Base-by-base conservation (phyloP, 495 filamentous ascomycete genomes). In the Diplogelasinospora grovesii region DNA sequence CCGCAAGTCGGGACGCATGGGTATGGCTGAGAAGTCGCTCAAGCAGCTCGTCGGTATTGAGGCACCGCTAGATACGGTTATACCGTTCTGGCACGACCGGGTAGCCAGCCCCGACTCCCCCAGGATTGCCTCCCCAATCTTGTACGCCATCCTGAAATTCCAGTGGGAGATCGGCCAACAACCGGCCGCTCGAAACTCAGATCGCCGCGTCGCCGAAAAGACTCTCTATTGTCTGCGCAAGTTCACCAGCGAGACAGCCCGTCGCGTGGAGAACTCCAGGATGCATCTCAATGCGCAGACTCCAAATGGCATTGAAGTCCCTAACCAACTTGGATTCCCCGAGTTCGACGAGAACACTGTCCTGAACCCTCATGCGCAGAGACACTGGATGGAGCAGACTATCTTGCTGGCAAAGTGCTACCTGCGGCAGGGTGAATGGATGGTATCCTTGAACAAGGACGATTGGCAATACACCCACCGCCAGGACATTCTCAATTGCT, bases 11-110 rank as follows among this genome's bases (percentile, higher is more conserved):
- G 84, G 86, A 36, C 82, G 92, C 8, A 89, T 87, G 69, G 92
- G 90, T 10, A 75, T 99, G n/a, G 93, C 90, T 2, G 92, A 97
- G 66, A 90, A 94, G 59, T 87, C 87, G n/a, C 66, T 99, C 29
- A 86, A 88, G 53, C 82, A 80, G 21, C 70, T 78, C 20, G 69
- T 76, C 35, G 71, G 70, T 9, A 70, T 54, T 18, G 74, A 77
- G 8, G 75, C 86, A n/a, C 78, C 79, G 21, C 70, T 83, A 10
- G 78, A 83, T 30, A 63, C 64, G 2, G 66, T 71, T 22, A 69
- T 78, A 15, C 73, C 73, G 39, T 58, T 71, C 60, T 59, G 81
- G 80, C 46, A 64, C 49, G 52, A 79, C 54, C 52, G 71, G 60
- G 51, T 74, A 59, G 23, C 30, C 8, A 46, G 41, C 42, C 54